Percentiles rank a stretch among this genome's conserved stretches.
Evolutionary conservation across 495 filamentous ascomycete genomes (phyloP).

Genomic region (Xylaria grammica): DNA sequence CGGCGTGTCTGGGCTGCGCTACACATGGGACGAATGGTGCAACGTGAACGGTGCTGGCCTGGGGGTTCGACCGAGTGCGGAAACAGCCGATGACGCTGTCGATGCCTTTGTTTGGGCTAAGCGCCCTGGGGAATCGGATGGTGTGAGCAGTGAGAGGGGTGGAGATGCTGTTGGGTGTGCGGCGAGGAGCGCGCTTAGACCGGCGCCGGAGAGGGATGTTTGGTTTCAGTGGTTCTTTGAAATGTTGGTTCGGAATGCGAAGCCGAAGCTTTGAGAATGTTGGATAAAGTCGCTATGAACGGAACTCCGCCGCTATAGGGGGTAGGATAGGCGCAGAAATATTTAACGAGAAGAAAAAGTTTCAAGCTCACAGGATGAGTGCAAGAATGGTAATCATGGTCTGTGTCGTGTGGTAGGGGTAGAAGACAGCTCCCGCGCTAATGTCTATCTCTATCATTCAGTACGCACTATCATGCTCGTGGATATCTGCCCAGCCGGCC

Average conservation of each 20-base stretch:
- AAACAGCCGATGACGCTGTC: constrained; percentile 56
- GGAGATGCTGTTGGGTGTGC: neutral
- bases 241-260: constrained; percentile 12
- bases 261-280: neutral
- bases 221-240: constrained; percentile 8
- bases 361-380: too few species aligned
- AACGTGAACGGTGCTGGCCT: constrained; percentile 68
- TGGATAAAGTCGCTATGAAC: neutral
- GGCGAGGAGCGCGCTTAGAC: neutral
- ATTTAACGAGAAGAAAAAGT: too few species aligned
- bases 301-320: too few species aligned
- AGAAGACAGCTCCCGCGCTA: constrained; percentile 40
- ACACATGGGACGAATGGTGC: constrained; percentile 49
- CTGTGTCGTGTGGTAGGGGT: neutral
- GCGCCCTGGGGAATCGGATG: constrained; percentile 62
- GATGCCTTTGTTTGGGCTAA: constrained; percentile 75
- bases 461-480: too few species aligned
- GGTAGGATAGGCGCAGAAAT: neutral
- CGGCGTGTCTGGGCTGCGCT: constrained; percentile 62
- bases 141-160: neutral
- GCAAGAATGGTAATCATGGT: too few species aligned
- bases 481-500: too few species aligned
- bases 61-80: constrained; percentile 59
- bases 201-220: neutral
- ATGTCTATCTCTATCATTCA: constrained; percentile 15